A percentile compares a stretch with the other conserved stretches of the same genome.
phyloP scores from a whole-genome alignment of 2,329 filamentous ascomycete genomes.

The Cladophialophora carrionii region DNA sequence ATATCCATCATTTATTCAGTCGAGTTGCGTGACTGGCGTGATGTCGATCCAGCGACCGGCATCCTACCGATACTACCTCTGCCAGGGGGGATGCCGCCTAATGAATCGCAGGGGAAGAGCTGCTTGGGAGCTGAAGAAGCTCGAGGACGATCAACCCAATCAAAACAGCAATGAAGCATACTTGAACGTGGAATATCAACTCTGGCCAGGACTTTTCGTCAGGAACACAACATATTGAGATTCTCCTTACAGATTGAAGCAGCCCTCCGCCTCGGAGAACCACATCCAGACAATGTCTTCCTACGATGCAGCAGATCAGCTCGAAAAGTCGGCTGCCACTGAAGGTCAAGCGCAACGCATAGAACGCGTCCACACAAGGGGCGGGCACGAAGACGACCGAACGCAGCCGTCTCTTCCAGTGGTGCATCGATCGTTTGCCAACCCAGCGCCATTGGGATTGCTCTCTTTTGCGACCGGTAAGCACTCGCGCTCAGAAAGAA shows the following conservation, averaged over 20 bases:
- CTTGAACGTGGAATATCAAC: not conserved
- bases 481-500: slow-evolving; percentile 3
- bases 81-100: slow-evolving; percentile 6
- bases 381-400: slow-evolving; percentile 26
- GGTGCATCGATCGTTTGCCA: slow-evolving; percentile 41
- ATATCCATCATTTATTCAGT: slow-evolving; percentile 1
- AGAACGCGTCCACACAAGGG: slow-evolving; percentile 20
- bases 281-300: slow-evolving; percentile 14
- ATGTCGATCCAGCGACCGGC: slow-evolving; percentile 6
- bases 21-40: slow-evolving; percentile 2
- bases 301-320: slow-evolving; percentile 19
- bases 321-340: slow-evolving; percentile 18
- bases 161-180: not conserved
- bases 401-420: slow-evolving; percentile 39
- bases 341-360: not conserved
- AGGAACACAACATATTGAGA: not conserved
- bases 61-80: slow-evolving; percentile 7
- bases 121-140: not conserved
- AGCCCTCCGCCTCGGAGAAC: not conserved
- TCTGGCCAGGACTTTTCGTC: not conserved
- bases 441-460: slow-evolving; percentile 43
- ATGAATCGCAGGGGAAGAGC: not conserved
- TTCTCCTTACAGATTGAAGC: not conserved
- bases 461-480: slow-evolving; percentile 46
- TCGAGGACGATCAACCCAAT: not conserved